Evolutionary conservation across 2,329 filamentous ascomycete species (phyloP), one percentile per base, ranked within the genome.

Genomic region (Neonectria faginata): DNA sequence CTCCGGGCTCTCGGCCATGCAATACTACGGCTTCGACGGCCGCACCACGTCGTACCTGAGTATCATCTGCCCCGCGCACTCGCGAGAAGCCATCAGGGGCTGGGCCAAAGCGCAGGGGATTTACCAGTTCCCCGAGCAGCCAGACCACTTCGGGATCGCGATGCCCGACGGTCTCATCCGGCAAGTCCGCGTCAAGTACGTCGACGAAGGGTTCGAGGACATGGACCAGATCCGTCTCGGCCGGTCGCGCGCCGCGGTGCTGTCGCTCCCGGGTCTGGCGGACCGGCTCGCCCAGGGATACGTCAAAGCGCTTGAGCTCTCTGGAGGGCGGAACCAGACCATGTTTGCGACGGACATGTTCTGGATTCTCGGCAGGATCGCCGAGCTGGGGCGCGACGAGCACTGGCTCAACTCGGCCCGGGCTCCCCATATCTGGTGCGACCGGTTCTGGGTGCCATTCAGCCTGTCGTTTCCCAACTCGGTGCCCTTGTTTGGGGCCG

Each of bases 1-100:
- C 45, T 79, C 76, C 67, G 85, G 85, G 22, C 75, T 79, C 22
- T 78, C 79, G 0, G 83, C 83, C 12, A 76, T 87, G 64, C 70
- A 76, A 3, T 78, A 81, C 51, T 82, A 84, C 75, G 84, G 83
- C 51, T 80, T 77, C 64, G 55, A 69, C 4, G 65, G 62, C 8
- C 72, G 76, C 7, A 60, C 48, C 6, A 77, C 78, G 0, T 66
- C 67, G 5, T 72, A 78, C 50, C 67, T 86, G 18, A 80, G 74
- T 45, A 75, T 87, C 57, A 50, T 83, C 20, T 84, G 81, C 64
- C 80, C 82, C 0, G 62, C 67, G 6, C 66, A 77, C 12, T 76
- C 76, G 6, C 74, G 69, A 14, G 73, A 79, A 14, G 78, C 79
- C 8, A 71, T 85, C 22, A 68, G 73, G 16, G 70, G 74, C 22